phyloP scores from a whole-genome alignment of 805 yeast species.

The Torulaspora maleeae region DNA sequence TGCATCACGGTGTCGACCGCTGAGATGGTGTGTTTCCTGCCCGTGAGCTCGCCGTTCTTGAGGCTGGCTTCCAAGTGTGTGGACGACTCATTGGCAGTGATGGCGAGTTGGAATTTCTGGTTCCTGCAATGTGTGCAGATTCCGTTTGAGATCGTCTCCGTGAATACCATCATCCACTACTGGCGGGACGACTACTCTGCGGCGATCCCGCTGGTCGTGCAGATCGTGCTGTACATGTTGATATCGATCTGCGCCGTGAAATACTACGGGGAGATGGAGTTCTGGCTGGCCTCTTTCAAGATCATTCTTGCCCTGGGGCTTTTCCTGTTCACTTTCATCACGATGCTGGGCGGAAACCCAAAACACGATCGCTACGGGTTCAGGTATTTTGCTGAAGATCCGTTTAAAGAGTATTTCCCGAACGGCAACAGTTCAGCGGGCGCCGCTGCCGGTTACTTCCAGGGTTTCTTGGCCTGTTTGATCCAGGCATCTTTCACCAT shows the following conservation, averaged over 20 bases:
- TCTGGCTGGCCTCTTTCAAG: conserved; percentile 71
- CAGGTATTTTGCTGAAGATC: conserved; percentile 49
- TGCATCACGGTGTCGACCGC: conserved; percentile 67
- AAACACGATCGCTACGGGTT: conserved; percentile 57
- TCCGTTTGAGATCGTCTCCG: conserved; percentile 81
- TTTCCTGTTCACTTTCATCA: conserved; percentile 66
- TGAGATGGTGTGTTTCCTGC: conserved; percentile 73
- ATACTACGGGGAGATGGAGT: conserved; percentile 78
- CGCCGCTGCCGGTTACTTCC: conserved; percentile 49
- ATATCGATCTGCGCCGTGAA: conserved; percentile 71
- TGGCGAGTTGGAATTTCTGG: conserved; percentile 79
- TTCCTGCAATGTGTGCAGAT: conserved; percentile 69
- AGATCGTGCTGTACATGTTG: conserved; percentile 54
- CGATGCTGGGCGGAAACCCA: conserved; percentile 89
- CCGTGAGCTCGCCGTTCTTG: conserved; percentile 73
- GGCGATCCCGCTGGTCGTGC: conserved; percentile 63
- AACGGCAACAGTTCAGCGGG: conserved; percentile 38
- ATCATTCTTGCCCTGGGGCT: conserved; percentile 71
- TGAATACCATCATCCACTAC: conserved; percentile 69
- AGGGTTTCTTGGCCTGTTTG: conserved; percentile 67
- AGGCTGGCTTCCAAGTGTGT: conserved; percentile 69
- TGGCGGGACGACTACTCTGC: conserved; percentile 78
- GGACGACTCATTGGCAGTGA: conserved; percentile 69
- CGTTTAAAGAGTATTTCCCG: conserved; percentile 52
- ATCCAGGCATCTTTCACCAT: conserved; percentile 72